Evolutionary conservation across 257 asterid genomes (phyloP).

Genomic region (Fraxinus cuspidata): DNA sequence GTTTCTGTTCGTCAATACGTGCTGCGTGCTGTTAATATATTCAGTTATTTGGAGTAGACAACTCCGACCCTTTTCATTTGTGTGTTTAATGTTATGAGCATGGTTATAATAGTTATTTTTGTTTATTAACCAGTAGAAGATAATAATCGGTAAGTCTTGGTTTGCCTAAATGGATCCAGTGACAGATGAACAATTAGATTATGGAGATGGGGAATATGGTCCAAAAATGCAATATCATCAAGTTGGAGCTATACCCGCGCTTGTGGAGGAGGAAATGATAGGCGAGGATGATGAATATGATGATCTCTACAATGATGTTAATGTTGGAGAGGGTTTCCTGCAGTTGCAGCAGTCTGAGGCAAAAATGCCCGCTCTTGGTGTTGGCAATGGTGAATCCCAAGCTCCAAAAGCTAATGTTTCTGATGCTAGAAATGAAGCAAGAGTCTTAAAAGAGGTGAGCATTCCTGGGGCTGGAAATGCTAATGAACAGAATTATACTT

Average conservation of each 20-base stretch:
- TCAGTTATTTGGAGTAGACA: neutral
- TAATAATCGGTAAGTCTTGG: constrained; percentile 23
- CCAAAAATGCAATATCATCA: constrained; percentile 68
- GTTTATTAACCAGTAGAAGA: constrained; percentile 37
- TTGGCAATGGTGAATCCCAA: constrained; percentile 49
- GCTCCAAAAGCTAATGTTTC: constrained; percentile 43
- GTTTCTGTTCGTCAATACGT: neutral
- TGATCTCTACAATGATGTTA: constrained; percentile 60
- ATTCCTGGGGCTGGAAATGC: constrained; percentile 35
- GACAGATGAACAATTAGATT: constrained; percentile 64
- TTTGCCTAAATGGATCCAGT: constrained; percentile 60
- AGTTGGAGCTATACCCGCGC: constrained; percentile 73
- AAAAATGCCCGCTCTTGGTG: constrained; percentile 43
- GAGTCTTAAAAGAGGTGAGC: constrained; percentile 40
- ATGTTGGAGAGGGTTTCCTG: constrained; percentile 53
- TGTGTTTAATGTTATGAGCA: constrained; percentile 11
- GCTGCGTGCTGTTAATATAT: neutral
- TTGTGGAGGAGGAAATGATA: constrained; percentile 80
- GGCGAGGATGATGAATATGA: constrained; percentile 59
- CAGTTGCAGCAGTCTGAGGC: constrained; percentile 51
- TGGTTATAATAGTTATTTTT: constrained; percentile 22
- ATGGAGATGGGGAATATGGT: constrained; percentile 67
- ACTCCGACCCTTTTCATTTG: neutral
- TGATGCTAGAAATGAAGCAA: constrained; percentile 43
- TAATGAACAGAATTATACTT: constrained; percentile 44